Conservation (phyloP, 306 rosid genomes). For the Lathyrus tuberosus region DNA sequence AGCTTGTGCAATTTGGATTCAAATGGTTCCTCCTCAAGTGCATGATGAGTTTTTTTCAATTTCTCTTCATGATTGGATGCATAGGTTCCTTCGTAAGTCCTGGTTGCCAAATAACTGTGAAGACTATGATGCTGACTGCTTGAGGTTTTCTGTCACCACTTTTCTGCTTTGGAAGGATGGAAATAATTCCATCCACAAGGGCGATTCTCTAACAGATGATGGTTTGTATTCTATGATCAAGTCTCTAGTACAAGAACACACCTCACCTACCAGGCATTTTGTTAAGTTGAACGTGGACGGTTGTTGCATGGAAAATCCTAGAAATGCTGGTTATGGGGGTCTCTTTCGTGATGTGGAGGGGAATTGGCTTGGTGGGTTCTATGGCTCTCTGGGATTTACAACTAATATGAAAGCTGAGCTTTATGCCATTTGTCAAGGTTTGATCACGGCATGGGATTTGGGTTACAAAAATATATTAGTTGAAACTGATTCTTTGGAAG, state of each 20-base stretch:
- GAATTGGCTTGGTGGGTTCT: slow-evolving; percentile 31
- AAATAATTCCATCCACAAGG: neutral
- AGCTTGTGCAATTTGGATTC: slow-evolving; percentile 21
- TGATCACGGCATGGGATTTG: slow-evolving; percentile 37
- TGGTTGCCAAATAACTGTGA: neutral
- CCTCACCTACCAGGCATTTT: slow-evolving; percentile 24
- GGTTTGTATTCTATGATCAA: slow-evolving; percentile 29
- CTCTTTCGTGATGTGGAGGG: slow-evolving; percentile 27
- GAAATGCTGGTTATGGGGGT: slow-evolving; percentile 32
- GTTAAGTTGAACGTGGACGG: slow-evolving; percentile 31
- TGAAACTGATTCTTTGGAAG: slow-evolving; percentile 25
- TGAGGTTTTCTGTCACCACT: slow-evolving; percentile 28
- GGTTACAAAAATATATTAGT: slow-evolving; percentile 26
- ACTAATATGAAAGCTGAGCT: slow-evolving; percentile 18
- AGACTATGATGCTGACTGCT: slow-evolving; percentile 28
- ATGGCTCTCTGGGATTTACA: slow-evolving; percentile 21
- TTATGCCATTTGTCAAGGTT: slow-evolving; percentile 35
- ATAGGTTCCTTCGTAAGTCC: slow-evolving; percentile 31
- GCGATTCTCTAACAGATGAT: slow-evolving; percentile 28
- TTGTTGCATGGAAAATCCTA: slow-evolving; percentile 18
- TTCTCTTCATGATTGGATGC: slow-evolving; percentile 39
- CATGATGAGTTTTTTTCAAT: slow-evolving; percentile 25
- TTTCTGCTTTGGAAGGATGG: slow-evolving; percentile 34
- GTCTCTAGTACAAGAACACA: slow-evolving; percentile 31
- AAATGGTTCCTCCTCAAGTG: slow-evolving; percentile 21